Evolutionary conservation across 2,329 filamentous ascomycete species (phyloP).

Genomic region (Colletotrichum salicis): DNA sequence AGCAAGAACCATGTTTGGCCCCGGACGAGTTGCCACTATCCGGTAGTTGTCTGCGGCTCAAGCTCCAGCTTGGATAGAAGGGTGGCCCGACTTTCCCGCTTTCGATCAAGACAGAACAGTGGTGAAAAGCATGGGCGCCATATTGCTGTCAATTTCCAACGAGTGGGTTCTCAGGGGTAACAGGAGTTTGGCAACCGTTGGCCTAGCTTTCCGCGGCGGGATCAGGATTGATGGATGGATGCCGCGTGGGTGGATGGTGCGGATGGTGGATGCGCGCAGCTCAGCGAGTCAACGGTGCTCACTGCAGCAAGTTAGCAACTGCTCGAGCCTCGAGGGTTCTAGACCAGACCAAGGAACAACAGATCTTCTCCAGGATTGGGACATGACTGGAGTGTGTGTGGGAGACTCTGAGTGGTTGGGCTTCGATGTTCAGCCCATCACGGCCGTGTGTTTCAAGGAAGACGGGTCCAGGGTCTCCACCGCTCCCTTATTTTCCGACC

Average conservation of each 20-base stretch:
- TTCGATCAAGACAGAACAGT: conserved; percentile 17
- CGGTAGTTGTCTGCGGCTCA: conserved; percentile 27
- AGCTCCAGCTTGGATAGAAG: background rate
- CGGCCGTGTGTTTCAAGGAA: conserved; percentile 27
- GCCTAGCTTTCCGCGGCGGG: conserved; percentile 4
- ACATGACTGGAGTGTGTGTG: background rate
- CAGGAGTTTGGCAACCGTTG: background rate
- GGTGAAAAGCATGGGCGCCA: conserved; percentile 17
- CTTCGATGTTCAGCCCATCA: background rate
- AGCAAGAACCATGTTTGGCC: background rate
- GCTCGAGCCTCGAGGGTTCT: conserved; percentile 1
- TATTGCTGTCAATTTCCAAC: conserved; percentile 27
- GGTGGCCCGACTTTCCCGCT: background rate
- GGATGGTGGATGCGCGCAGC: background rate
- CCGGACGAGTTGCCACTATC: conserved; percentile 15
- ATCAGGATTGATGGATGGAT: conserved; percentile 3
- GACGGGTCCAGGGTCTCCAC: conserved; percentile 7
- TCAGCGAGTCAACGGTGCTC: background rate
- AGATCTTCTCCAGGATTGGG: conserved; percentile 17
- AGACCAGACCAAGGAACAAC: conserved; percentile 12
- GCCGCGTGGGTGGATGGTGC: conserved; percentile 5
- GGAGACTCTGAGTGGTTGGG: background rate
- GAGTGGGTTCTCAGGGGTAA: conserved; percentile 9
- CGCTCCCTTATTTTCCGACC: conserved; percentile 28
- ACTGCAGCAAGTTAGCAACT: background rate